These are phyloP conservation scores for Termitomyces sp. DNA, from an alignment of 1,284 basidiomycete genomes.

Conservation along the genomic window DNA sequence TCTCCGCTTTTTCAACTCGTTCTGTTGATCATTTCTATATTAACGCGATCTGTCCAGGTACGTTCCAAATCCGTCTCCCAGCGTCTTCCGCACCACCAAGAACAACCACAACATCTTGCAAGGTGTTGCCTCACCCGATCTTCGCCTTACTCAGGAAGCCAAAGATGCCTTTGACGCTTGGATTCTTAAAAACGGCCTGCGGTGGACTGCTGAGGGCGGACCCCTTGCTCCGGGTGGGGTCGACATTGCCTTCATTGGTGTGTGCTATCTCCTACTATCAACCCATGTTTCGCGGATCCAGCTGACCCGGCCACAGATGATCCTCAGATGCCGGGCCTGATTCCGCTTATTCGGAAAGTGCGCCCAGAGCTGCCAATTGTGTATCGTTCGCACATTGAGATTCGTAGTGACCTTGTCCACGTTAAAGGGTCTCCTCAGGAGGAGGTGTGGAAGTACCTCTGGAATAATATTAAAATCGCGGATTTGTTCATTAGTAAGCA, in stretches of 20 bases:
- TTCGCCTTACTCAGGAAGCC: slow-evolving; percentile 69
- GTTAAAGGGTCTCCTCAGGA: slow-evolving; percentile 74
- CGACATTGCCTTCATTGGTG: slow-evolving; percentile 82
- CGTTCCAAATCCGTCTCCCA: slow-evolving; percentile 81
- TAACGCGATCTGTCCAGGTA: slow-evolving; percentile 45
- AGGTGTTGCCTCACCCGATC: slow-evolving; percentile 73
- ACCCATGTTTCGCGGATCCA: neutral
- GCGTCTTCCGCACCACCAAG: slow-evolving; percentile 86
- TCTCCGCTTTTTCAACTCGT: neutral
- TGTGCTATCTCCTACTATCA: slow-evolving; percentile 10
- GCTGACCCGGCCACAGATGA: slow-evolving; percentile 46
- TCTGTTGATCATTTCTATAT: neutral
- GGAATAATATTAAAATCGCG: slow-evolving; percentile 80
- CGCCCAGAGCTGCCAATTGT: slow-evolving; percentile 79
- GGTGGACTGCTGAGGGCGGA: slow-evolving; percentile 79
- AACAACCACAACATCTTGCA: slow-evolving; percentile 89
- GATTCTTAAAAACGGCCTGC: slow-evolving; percentile 78
- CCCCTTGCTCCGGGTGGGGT: slow-evolving; percentile 74
- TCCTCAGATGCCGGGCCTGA: slow-evolving; percentile 82
- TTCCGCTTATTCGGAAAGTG: slow-evolving; percentile 79
- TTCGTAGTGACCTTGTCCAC: slow-evolving; percentile 75
- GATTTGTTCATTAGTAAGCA: slow-evolving; percentile 77
- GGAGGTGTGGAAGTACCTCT: slow-evolving; percentile 87
- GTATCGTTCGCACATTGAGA: slow-evolving; percentile 89
- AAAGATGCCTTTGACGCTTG: slow-evolving; percentile 82